phyloP scores from a whole-genome alignment of 2,329 filamentous ascomycete species.

The Aspergillus versicolor region DNA sequence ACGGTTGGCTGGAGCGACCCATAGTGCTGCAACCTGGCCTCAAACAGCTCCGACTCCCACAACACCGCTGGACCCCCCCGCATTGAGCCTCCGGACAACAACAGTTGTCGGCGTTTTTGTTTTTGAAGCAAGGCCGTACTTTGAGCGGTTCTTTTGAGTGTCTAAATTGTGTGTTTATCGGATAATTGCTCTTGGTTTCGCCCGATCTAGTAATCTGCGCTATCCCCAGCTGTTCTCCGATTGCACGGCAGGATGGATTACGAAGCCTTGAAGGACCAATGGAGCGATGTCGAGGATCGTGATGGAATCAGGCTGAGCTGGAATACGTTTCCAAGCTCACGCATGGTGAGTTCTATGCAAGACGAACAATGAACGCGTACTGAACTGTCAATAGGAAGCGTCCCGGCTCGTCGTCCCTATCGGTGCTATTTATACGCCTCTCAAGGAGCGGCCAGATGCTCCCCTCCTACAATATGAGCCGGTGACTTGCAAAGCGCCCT shows the following conservation, averaged over 20 bases:
- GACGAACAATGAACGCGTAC: constrained; percentile 8
- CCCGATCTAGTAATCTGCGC: constrained; percentile 14
- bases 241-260: constrained; percentile 70
- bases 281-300: constrained; percentile 93
- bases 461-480: constrained; percentile 93
- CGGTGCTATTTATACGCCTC: constrained; percentile 88
- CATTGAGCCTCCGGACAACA: constrained; percentile 28
- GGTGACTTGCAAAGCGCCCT: constrained; percentile 93
- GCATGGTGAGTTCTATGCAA: constrained; percentile 68
- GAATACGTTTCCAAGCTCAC: constrained; percentile 98
- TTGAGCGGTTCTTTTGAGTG: constrained; percentile 21
- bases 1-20: constrained; percentile 36
- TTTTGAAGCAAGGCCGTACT: constrained; percentile 33
- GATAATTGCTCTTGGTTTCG: constrained; percentile 17
- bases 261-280: constrained; percentile 90
- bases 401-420: constrained; percentile 94
- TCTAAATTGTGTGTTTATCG: constrained; percentile 21
- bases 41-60: constrained; percentile 37
- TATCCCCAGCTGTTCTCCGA: constrained; percentile 23
- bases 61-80: constrained; percentile 33
- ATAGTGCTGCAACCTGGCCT: constrained; percentile 48
- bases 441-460: constrained; percentile 88
- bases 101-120: constrained; percentile 30
- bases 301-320: constrained; percentile 96
- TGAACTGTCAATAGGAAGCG: constrained; percentile 67